Base-by-base conservation (phyloP, 257 asterid species). In the Nicotiana tomentosiformis region DNA sequence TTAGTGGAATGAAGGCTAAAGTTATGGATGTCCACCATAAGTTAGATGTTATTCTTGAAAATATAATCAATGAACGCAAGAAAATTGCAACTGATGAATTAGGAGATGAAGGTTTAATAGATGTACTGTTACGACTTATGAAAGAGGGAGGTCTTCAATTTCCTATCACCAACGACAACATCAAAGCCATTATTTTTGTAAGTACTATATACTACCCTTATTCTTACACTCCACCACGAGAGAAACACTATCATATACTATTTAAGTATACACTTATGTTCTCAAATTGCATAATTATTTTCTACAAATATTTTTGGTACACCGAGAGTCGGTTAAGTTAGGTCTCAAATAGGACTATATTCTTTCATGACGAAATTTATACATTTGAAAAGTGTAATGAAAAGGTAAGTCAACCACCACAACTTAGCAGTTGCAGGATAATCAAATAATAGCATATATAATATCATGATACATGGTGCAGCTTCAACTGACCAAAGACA, bases 181-280 rank as follows among this genome's bases (percentile, higher is more conserved):
- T 82, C 81, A 82, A 82, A 37, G 72, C 84, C 14, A 33, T 82
- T 11, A 18, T 70, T 43, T 57, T 70, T 37, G 84, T 82, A 82
- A 53, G 84, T 37, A 69, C 53, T 17, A 33, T 4, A 68, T 67
- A 33, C 12, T 17, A 0, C 35, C 4, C 30, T 67, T 17, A 67
- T 17, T 17, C 17, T 67, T 35, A 7, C 12, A 49, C 4, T 49
- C 15, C 15, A 49, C 15, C 55, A 15, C 55, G 0, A 2, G 15
- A 1, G 15, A 49, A 49, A 49, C 15, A 11, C 11, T 8, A 49
- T 49, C 15, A 49, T 49, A 23, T 23, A 10, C 4, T 11, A 12
- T 12, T 67, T 67, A 33, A 33, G 16, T n/a, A 17, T 35, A 17
- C 12, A 68, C 77, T 4, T 16, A 56, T 16, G n/a, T 56, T 56